Base-by-base conservation (phyloP, 2,329 filamentous ascomycete genomes). In the Cephalotrichum gorgonifer region DNA sequence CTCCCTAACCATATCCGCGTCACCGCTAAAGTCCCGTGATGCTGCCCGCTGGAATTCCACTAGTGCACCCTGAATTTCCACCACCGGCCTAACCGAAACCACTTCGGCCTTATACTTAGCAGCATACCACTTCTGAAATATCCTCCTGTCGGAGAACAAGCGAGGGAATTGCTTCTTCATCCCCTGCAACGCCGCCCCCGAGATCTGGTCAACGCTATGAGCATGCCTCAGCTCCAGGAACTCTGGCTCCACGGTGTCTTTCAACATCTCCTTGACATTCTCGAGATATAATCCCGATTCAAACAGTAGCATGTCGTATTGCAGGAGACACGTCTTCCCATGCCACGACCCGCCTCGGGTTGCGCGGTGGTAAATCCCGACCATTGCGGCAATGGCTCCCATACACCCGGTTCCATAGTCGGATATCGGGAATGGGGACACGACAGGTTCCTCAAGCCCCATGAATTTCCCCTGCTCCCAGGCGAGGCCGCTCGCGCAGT, bases 351-450 rank as follows among this genome's bases (percentile, higher is more conserved):
- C 83, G n/a, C 83, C 83, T 12, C 65, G 61, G 7, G 73, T 79
- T 0, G 82, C 76, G 28, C 84, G 73, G 55, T 76, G 73, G 56
- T 79, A 80, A 6, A 87, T 68, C 1, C 81, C 83, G 0, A 73
- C 72, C 31, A 88, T 61, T 0, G 82, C 82, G 3, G 82, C 79
- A 54, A 85, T 80, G 42, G 81, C 79, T 3, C 83, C 84, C 66
- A 86, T 81, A 58, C 81, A 85, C 25, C 83, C 84, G 1, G 83
- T 86, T 31, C 83, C 83, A 56, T 87, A 87, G 64, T 78, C 78
- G 20, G 47, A 53, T 38, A 80, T 79, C 25, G 77, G 78, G 51
- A 81, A 80, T 0, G 81, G 80, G 43, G 82, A 81, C 0, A 85
- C 78, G 1, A 85, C 73, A 15, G 81, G 81, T 57, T 84, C 81